A percentile compares a stretch with the other conserved stretches of the same genome.
Evolutionary conservation across 306 rosid genomes (phyloP).

Genomic region (Sicyos baderoa): DNA sequence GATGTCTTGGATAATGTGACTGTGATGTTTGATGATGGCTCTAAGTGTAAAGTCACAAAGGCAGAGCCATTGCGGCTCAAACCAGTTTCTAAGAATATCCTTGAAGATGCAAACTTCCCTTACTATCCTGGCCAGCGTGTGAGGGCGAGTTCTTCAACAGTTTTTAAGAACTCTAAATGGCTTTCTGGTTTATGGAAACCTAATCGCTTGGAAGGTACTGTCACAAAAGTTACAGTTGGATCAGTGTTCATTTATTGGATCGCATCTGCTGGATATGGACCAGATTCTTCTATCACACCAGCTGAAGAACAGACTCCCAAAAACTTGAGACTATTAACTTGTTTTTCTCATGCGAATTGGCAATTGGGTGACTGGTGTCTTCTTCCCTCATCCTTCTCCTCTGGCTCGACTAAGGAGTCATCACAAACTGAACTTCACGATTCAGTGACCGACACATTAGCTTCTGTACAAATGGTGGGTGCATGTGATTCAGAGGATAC

Average conservation of each 20-base stretch:
- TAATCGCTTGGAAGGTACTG: slow-evolving; percentile 86
- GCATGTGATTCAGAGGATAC: slow-evolving; percentile 65
- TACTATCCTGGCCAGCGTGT: slow-evolving; percentile 98
- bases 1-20: slow-evolving; percentile 96
- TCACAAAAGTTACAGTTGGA: slow-evolving; percentile 83
- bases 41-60: slow-evolving; percentile 78
- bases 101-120: slow-evolving; percentile 89
- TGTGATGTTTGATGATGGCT: slow-evolving; percentile 90
- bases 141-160: slow-evolving; percentile 81
- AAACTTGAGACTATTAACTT: slow-evolving; percentile 73
- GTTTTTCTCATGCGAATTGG: slow-evolving; percentile 93
- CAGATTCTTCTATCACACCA: slow-evolving; percentile 82
- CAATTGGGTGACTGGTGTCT: slow-evolving; percentile 99
- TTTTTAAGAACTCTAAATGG: slow-evolving; percentile 93
- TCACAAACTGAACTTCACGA: slow-evolving; percentile 50
- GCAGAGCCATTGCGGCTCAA: slow-evolving; percentile 88
- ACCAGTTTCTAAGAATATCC: slow-evolving; percentile 73
- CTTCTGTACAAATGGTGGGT: slow-evolving; percentile 53
- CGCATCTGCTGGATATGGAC: slow-evolving; percentile 97
- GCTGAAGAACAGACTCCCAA: slow-evolving; percentile 91
- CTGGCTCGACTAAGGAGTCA: slow-evolving; percentile 39
- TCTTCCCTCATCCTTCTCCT: slow-evolving; percentile 38
- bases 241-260: slow-evolving; percentile 94
- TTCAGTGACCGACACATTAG: slow-evolving; percentile 43
- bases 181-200: slow-evolving; percentile 97